Evolutionary conservation across 345 rosid genomes (phyloP).

Genomic region (Gossypium raimondii): DNA sequence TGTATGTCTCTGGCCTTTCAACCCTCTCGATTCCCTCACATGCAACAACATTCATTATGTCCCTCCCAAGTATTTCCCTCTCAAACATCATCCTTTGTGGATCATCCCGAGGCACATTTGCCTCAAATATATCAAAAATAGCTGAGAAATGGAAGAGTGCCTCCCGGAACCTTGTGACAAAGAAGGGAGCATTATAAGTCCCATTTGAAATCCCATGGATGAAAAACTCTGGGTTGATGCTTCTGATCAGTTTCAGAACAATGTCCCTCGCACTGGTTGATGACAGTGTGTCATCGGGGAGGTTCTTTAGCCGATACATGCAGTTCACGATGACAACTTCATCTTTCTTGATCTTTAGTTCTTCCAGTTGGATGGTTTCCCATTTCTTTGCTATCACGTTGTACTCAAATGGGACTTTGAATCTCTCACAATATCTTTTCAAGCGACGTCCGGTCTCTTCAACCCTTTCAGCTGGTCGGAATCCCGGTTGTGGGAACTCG

Average conservation of each 20-base stretch:
- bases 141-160: conserved; percentile 58
- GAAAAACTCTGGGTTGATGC: conserved; percentile 38
- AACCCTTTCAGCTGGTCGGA: conserved; percentile 45
- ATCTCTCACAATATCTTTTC: conserved; percentile 36
- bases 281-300: conserved; percentile 48
- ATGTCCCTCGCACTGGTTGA: conserved; percentile 39
- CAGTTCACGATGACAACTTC: conserved; percentile 43
- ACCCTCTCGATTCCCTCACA: conserved; percentile 56
- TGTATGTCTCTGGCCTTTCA: conserved; percentile 73
- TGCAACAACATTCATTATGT: conserved; percentile 51
- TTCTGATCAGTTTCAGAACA: conserved; percentile 44
- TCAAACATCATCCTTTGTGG: conserved; percentile 44
- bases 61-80: conserved; percentile 37
- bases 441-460: conserved; percentile 51
- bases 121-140: conserved; percentile 48
- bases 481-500: conserved; percentile 54
- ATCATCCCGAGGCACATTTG: conserved; percentile 39
- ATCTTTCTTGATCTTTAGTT: conserved; percentile 35
- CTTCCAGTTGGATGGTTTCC: conserved; percentile 48
- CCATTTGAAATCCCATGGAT: conserved; percentile 42
- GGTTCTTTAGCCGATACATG: conserved; percentile 33
- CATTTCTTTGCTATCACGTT: conserved; percentile 52
- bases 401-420: conserved; percentile 50
- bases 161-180: conserved; percentile 46
- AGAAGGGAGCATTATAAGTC: conserved; percentile 48